Conservation (phyloP, 495 filamentous ascomycete species). For the Acidiella bohemica region DNA sequence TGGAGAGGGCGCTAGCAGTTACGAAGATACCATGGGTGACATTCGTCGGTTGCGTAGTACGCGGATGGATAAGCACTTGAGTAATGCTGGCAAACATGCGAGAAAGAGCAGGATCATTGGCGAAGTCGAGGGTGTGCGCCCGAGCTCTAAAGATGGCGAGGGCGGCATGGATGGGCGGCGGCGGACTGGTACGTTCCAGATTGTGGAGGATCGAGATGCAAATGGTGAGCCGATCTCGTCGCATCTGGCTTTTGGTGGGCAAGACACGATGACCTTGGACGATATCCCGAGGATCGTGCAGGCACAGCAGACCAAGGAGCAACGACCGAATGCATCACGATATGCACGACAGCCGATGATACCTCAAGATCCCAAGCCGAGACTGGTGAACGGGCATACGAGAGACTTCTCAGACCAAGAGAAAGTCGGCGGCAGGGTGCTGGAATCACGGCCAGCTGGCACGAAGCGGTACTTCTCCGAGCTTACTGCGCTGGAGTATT, state of each 20-base stretch:
- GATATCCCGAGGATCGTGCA: slow-evolving; percentile 97
- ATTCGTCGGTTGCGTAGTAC: slow-evolving; percentile 84
- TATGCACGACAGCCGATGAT: slow-evolving; percentile 67
- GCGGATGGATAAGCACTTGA: slow-evolving; percentile 82
- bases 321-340: slow-evolving; percentile 69
- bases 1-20: slow-evolving; percentile 35
- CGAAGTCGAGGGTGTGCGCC: slow-evolving; percentile 67
- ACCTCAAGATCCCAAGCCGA: slow-evolving; percentile 50
- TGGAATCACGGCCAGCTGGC: slow-evolving; percentile 31
- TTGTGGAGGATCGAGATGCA: slow-evolving; percentile 72
- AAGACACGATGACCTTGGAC: slow-evolving; percentile 83
- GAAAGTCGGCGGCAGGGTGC: slow-evolving; percentile 21
- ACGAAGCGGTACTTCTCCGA: slow-evolving; percentile 86
- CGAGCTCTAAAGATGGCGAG: slow-evolving; percentile 66
- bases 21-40: slow-evolving; percentile 91
- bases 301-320: slow-evolving; percentile 85
- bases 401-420: slow-evolving; percentile 56
- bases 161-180: slow-evolving; percentile 36
- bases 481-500: slow-evolving; percentile 87
- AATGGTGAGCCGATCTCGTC: slow-evolving; percentile 52
- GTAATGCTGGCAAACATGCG: slow-evolving; percentile 78
- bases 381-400: slow-evolving; percentile 60
- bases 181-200: slow-evolving; percentile 50
- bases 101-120: slow-evolving; percentile 86
- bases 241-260: slow-evolving; percentile 72